These are phyloP conservation scores for Macrolepiota dolichaula DNA, from an alignment of 768 basidiomycete species.

Conservation along the genomic window DNA sequence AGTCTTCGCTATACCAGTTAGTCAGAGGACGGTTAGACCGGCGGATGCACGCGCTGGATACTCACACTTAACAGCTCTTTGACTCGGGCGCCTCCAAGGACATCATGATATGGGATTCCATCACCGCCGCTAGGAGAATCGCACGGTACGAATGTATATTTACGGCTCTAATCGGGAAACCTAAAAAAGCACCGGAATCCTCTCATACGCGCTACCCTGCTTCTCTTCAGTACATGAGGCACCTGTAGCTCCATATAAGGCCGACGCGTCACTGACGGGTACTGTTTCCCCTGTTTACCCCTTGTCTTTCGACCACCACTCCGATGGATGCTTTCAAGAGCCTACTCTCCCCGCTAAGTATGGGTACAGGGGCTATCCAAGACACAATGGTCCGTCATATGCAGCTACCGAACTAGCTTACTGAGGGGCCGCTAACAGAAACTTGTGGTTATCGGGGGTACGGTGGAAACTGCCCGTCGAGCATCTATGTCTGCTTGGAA, in stretches of 20 bases:
- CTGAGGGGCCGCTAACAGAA: constrained; percentile 44
- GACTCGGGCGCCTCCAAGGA: too few species aligned
- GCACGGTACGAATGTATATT: constrained; percentile 1
- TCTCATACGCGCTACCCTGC: constrained; percentile 30
- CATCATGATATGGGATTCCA: not conserved
- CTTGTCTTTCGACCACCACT: constrained; percentile 15
- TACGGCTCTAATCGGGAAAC: constrained; percentile 8
- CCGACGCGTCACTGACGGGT: constrained; percentile 25
- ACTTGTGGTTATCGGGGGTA: constrained; percentile 88
- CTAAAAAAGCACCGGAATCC: constrained; percentile 2
- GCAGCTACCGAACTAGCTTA: not conserved
- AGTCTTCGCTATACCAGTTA: not conserved
- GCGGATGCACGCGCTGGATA: not conserved
- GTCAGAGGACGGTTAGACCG: not conserved
- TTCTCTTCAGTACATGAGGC: constrained; percentile 40
- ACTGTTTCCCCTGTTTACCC: constrained; percentile 25
- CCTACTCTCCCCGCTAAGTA: constrained; percentile 67
- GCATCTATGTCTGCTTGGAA: constrained; percentile 86
- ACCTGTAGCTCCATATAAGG: constrained; percentile 37
- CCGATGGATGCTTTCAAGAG: constrained; percentile 71
- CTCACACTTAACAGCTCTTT: too few species aligned
- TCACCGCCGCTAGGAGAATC: constrained; percentile 6
- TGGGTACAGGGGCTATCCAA: constrained; percentile 67
- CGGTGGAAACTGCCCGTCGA: constrained; percentile 80
- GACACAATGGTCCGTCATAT: constrained; percentile 64